A percentile compares a stretch with the other conserved stretches of the same genome.
Conservation (phyloP, 352 stramenopile genomes). For the Pythium oligandrum region DNA sequence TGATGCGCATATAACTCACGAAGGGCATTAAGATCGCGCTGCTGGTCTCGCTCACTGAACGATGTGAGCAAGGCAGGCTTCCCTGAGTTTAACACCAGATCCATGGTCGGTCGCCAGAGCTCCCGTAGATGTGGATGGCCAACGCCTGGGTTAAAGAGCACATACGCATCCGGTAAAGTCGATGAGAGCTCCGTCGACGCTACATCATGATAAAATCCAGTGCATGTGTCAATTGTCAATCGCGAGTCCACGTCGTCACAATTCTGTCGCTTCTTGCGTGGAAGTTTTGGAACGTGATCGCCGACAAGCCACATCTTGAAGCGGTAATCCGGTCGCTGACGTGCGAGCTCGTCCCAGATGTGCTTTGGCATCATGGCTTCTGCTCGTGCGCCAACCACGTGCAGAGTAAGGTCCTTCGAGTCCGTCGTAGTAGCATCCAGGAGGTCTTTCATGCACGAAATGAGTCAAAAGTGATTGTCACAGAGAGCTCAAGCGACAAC, state of each 20-base stretch:
- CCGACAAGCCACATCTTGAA: conserved; percentile 60
- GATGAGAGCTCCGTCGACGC: not conserved
- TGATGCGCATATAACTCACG: conserved; percentile 19
- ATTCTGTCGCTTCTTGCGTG: conserved; percentile 14
- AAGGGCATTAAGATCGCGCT: conserved; percentile 47
- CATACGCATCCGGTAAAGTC: conserved; percentile 38
- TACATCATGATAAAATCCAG: conserved; percentile 45
- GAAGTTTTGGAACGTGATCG: conserved; percentile 48
- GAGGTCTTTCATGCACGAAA: no score
- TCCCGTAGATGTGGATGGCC: conserved; percentile 42
- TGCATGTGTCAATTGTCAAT: conserved; percentile 36
- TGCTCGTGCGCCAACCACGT: conserved; percentile 61
- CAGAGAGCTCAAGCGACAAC: not conserved
- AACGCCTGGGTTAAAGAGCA: conserved; percentile 71
- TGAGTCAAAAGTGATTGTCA: no score
- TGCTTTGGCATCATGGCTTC: conserved; percentile 72
- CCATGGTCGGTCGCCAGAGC: conserved; percentile 53
- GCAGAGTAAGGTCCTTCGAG: conserved; percentile 20
- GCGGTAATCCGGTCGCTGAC: conserved; percentile 24
- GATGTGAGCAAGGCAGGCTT: conserved; percentile 57
- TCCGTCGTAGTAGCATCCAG: no score
- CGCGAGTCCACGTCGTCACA: not conserved
- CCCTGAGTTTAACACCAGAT: conserved; percentile 30
- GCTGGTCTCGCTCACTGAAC: conserved; percentile 57
- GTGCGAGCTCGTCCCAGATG: conserved; percentile 57